Evolutionary conservation across 495 filamentous ascomycete genomes (phyloP), one percentile per base, ranked within the genome.

Genomic region (Achaetomiella virescens): DNA sequence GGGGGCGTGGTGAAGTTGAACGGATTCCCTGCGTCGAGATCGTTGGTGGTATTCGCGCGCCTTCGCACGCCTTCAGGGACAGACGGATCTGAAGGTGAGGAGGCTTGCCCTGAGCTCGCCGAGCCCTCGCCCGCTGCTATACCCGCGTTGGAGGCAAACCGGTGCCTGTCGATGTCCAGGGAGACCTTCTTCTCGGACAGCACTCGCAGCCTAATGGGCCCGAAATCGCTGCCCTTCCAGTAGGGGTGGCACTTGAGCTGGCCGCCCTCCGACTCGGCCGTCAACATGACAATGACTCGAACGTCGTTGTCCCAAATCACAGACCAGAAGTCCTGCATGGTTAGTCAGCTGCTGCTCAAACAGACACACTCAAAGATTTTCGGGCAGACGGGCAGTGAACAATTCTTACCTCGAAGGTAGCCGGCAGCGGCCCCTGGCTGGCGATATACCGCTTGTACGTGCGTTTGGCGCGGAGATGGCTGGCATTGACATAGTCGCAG

Each of bases 401-500:
- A 81, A 17, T 17, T 0, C 88, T 77, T 70, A 93, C 90, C 70
- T 87, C 81, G 58, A 96, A 97, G 11, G 95, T 98, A 50, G 89
- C 85, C 24, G 93, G 95, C 22, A 97, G 77, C 41, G 93, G 93
- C 3, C 90, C 93, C 70, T 98, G 93, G 10, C 89, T 91, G 18
- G 95, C 92, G 70, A 98, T 97, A 68, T 98, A 98, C 24, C 84
- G 80, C 71, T 90, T 96, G 68, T 90, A 81, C 61, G 87, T 91
- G 61, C 85, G 77, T 50, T 81, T 78, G 9, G 90, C 79, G 65
- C 87, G 84, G 53, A 97, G 72, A 56, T 95, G 82, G 69, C 87
- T 97, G 10, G 90, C 93, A 69, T 98, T 98, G 68, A 98, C 84
- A 68, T 98, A 98, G 69, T 98, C 93, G 72, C 92, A 96, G 35